Percentiles rank a stretch among this genome's conserved stretches.
Conservation (phyloP, 2,329 filamentous ascomycete genomes). For the Xylariaceae sp. region DNA sequence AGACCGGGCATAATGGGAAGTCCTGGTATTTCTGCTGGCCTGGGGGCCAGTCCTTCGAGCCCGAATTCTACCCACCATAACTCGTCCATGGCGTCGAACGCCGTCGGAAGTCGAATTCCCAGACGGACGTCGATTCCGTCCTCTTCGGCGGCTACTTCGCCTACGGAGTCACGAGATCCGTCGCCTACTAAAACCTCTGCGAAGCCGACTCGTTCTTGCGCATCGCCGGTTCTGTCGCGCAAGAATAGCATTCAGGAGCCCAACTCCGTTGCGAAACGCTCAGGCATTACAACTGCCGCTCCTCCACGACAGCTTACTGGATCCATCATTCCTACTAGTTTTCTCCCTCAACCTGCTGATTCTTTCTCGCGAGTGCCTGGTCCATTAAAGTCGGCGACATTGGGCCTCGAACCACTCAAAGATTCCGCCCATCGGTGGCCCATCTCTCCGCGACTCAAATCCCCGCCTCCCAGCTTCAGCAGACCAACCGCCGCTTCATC, state of each 20-base stretch:
- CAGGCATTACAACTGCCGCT: constrained; percentile 54
- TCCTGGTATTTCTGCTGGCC: constrained; percentile 21
- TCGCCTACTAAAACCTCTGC: constrained; percentile 26
- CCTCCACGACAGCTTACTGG: constrained; percentile 61
- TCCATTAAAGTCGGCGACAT: constrained; percentile 55
- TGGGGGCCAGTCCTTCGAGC: constrained; percentile 33
- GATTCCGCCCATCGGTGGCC: constrained; percentile 65
- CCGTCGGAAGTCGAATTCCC: constrained; percentile 30
- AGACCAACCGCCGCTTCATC: constrained; percentile 32
- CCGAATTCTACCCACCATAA: constrained; percentile 32
- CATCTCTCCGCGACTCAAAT: constrained; percentile 69
- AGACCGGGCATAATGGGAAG: constrained; percentile 27
- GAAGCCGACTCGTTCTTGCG: constrained; percentile 29
- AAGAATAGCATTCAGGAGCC: constrained; percentile 61
- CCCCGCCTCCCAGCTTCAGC: constrained; percentile 60
- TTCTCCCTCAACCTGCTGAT: constrained; percentile 59
- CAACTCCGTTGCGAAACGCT: constrained; percentile 53
- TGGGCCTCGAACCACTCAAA: constrained; percentile 43
- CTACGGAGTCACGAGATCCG: constrained; percentile 29
- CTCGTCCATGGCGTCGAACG: constrained; percentile 31
- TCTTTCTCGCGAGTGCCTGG: constrained; percentile 54
- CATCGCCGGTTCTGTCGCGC: constrained; percentile 47
- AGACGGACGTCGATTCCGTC: constrained; percentile 33
- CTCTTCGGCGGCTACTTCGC: constrained; percentile 31
- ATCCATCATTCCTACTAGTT: constrained; percentile 55